phyloP scores from a whole-genome alignment of 306 rosid species.

The Malus sylvestris region DNA sequence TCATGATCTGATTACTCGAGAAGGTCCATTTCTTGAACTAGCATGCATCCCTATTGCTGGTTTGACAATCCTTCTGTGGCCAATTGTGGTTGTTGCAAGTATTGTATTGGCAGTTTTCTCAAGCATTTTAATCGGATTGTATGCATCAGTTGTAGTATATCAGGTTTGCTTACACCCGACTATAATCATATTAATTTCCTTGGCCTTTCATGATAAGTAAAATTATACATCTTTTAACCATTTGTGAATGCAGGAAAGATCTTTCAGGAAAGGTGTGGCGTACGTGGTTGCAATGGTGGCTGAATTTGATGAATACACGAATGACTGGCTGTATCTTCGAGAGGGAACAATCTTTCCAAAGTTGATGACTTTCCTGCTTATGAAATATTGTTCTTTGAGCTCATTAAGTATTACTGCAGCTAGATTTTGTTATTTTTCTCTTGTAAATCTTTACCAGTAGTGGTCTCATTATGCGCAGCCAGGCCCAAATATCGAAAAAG shows the following conservation, averaged over 20 bases:
- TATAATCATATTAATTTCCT: background rate
- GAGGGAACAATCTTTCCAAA: slow-evolving; percentile 77
- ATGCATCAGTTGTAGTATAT: slow-evolving; percentile 63
- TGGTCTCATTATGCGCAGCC: slow-evolving; percentile 54
- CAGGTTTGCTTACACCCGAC: slow-evolving; percentile 45
- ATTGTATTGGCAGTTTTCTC: slow-evolving; percentile 50
- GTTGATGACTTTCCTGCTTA: slow-evolving; percentile 36
- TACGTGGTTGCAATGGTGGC: slow-evolving; percentile 82
- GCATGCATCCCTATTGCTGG: slow-evolving; percentile 91
- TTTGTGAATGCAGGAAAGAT: slow-evolving; percentile 62
- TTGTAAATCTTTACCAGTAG: slow-evolving; percentile 15
- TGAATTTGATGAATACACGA: slow-evolving; percentile 81
- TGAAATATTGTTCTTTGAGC: background rate
- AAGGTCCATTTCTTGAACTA: slow-evolving; percentile 87
- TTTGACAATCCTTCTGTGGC: slow-evolving; percentile 77
- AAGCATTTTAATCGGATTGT: slow-evolving; percentile 65
- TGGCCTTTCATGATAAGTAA: background rate
- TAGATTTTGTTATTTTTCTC: slow-evolving; percentile 1
- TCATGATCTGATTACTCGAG: slow-evolving; percentile 71
- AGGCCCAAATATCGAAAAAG: slow-evolving; percentile 83
- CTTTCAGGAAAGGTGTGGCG: slow-evolving; percentile 65
- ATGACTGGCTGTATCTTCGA: slow-evolving; percentile 82
- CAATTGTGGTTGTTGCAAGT: slow-evolving; percentile 69
- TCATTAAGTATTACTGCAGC: background rate
- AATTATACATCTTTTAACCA: slow-evolving; percentile 7